Base-by-base conservation (phyloP, 768 basidiomycete species). In the Tylopilus felleus region DNA sequence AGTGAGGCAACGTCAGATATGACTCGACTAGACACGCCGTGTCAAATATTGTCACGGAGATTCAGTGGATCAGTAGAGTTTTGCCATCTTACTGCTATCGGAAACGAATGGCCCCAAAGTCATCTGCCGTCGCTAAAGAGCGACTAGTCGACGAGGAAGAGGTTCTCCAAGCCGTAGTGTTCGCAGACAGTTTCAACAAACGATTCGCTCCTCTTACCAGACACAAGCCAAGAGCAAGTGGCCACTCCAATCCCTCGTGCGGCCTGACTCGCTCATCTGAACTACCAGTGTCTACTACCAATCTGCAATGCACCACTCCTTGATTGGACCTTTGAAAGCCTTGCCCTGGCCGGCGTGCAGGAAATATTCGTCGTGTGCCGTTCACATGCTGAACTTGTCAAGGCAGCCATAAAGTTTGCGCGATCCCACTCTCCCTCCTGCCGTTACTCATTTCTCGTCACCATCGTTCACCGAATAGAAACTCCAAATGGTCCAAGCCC, bases 171-270 rank as follows among this genome's bases (percentile, higher is more conserved):
- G 96, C 96, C 17, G 90, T 98, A 52, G 85, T 99, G 41, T 85
- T 99, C 39, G 93, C 96, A 12, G 96, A 99, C 69, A 94, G 92
- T 60, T 97, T 95, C 76, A 95, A 97, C 77, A 89, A 86, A 64
- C 82, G 93, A 51, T 96, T 98, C 66, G 81, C 88, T 52, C 95
- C 94, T 19, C 80, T 97, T n/a, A 95, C 93, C 36, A 80, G 82
- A 33, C 83, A 84, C 67, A 89, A 85, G 73, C 95, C 95, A 58
- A 82, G 95, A 71, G 93, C 92, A 69, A 71, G 85, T 71, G 28
- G 31, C 51, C 46, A 27, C 45, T 41, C 28, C 43, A 35, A 41
- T 64, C 46, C 27, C 51, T 49, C 47, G 49, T 22, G 53, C 31
- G 45, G 55, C 42, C 58, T 62, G 39, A 62, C 54, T 40, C 33